These are phyloP conservation scores for Sporisorium iseilematis-ciliati DNA, from an alignment of 1,284 basidiomycete genomes.

Conservation along the genomic window DNA sequence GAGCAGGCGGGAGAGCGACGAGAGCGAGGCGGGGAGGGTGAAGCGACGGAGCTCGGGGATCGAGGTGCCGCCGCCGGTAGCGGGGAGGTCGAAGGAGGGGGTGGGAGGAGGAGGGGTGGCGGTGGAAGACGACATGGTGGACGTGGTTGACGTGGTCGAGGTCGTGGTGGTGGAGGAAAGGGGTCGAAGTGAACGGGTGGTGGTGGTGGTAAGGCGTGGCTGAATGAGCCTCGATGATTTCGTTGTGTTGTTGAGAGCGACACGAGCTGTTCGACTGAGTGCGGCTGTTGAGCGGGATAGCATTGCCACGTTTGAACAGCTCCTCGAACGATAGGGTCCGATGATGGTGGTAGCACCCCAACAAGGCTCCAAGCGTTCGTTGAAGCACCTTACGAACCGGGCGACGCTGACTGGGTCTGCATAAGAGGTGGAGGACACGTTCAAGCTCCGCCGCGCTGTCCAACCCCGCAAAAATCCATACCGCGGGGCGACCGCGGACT, in stretches of 20 bases:
- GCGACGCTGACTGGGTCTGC: too few relatives aligned
- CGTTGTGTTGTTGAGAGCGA: neutral
- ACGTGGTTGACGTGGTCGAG: neutral
- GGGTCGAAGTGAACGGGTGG: too few relatives aligned
- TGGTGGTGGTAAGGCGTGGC: too few relatives aligned
- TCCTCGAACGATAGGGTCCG: neutral
- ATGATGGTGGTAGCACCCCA: too few relatives aligned
- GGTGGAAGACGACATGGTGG: conserved; percentile 8
- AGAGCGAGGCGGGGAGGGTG: neutral
- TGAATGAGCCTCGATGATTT: too few relatives aligned
- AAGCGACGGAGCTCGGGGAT: conserved; percentile 13
- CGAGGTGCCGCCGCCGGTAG: too few relatives aligned
- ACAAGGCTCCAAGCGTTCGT: too few relatives aligned
- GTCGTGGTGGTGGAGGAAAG: neutral
- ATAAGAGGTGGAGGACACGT: too few relatives aligned
- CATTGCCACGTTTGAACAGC: neutral
- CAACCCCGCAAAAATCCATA: too few relatives aligned
- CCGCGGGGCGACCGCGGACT: too few relatives aligned
- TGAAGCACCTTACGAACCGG: too few relatives aligned
- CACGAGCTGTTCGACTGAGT: neutral
- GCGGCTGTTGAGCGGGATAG: neutral
- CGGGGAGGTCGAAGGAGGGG: neutral
- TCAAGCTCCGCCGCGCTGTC: too few relatives aligned
- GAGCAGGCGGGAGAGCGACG: conserved; percentile 14
- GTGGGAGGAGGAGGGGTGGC: neutral